Evolutionary conservation across 2,329 filamentous ascomycete genomes (phyloP).

Genomic region (Hypomyces perniciosus): DNA sequence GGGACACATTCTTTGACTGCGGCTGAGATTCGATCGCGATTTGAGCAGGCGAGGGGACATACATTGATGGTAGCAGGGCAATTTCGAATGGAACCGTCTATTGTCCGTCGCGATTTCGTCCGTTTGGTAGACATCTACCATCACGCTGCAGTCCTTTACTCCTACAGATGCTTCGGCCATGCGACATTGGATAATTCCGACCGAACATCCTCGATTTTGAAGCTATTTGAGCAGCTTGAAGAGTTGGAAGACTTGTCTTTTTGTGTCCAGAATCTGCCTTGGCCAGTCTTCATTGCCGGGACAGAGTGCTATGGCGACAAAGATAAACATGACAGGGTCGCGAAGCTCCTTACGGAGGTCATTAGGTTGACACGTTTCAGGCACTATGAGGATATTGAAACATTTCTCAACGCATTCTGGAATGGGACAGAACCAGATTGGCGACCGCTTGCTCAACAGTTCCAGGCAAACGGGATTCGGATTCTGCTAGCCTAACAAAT

Average conservation of each 20-base stretch:
- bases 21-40: conserved; percentile 13
- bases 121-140: conserved; percentile 26
- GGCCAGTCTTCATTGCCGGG: conserved; percentile 25
- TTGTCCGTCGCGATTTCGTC: conserved; percentile 20
- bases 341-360: conserved; percentile 14
- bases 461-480: conserved; percentile 19
- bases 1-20: conserved; percentile 2
- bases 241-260: conserved; percentile 19
- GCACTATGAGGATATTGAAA: conserved; percentile 19
- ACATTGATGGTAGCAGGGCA: conserved; percentile 23
- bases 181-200: conserved; percentile 12
- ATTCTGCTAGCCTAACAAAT: conserved; percentile 17
- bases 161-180: conserved; percentile 22
- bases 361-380: conserved; percentile 19
- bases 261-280: conserved; percentile 25
- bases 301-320: conserved; percentile 20
- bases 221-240: conserved; percentile 19
- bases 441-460: conserved; percentile 19
- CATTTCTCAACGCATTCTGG: conserved; percentile 23
- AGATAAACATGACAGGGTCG: conserved; percentile 16
- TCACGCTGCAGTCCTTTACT: conserved; percentile 23
- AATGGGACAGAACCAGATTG: conserved; percentile 20
- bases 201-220: conserved; percentile 13
- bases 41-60: conserved; percentile 22
- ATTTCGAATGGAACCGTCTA: conserved; percentile 16